A percentile compares a stretch with the other conserved stretches of the same genome.
These are phyloP conservation scores for Monosporozyma aerobia DNA, from an alignment of 805 yeast genomes.

Conservation along the genomic window DNA sequence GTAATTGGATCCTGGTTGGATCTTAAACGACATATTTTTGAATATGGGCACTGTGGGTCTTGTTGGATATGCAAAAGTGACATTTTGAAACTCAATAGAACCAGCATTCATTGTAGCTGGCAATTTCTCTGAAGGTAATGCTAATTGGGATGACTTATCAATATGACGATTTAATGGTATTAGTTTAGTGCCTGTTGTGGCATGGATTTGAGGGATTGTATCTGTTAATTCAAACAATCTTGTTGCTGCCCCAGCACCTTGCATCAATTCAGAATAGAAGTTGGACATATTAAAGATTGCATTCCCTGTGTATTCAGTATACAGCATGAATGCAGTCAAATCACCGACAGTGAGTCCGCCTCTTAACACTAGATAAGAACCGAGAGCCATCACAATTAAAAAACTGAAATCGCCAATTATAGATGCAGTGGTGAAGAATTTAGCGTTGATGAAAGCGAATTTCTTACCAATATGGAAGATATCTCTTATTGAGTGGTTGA, in stretches of 20 bases:
- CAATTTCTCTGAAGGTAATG: conserved; percentile 9
- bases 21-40: conserved; percentile 37
- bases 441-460: conserved; percentile 75
- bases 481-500: conserved; percentile 60
- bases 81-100: conserved; percentile 53
- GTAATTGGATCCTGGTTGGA: conserved; percentile 49
- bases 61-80: conserved; percentile 79
- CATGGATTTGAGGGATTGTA: conserved; percentile 58
- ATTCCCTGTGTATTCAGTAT: conserved; percentile 88
- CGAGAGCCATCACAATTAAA: conserved; percentile 65
- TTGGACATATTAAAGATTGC: conserved; percentile 88
- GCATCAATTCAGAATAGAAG: conserved; percentile 92
- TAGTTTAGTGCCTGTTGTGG: conserved; percentile 50
- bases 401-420: conserved; percentile 79
- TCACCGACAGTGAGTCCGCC: conserved; percentile 83
- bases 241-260: conserved; percentile 95
- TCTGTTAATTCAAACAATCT: conserved; percentile 83
- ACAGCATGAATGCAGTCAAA: conserved; percentile 86
- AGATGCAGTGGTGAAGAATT: conserved; percentile 68
- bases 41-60: conserved; percentile 60
- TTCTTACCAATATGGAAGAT: conserved; percentile 59
- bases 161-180: conserved; percentile 10
- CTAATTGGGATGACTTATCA: background rate
- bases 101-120: conserved; percentile 8
- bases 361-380: conserved; percentile 68